A percentile compares a stretch with the other conserved stretches of the same genome.
phyloP scores from a whole-genome alignment of 495 filamentous ascomycete genomes.

The Jackrogersella minutella region DNA sequence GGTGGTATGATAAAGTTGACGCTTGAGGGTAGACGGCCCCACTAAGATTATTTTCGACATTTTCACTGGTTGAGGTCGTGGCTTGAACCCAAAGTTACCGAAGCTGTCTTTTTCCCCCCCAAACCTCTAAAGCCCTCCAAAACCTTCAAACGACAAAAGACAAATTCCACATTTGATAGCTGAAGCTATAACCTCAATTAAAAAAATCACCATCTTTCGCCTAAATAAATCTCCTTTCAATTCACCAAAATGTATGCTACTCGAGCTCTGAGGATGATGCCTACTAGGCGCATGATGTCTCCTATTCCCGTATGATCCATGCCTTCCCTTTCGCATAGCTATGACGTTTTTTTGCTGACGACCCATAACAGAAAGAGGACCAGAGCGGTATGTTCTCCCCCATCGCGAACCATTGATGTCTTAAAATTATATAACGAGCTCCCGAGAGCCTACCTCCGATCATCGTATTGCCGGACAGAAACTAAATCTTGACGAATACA shows the following conservation, averaged over 20 bases:
- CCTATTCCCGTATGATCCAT: slow-evolving; percentile 77
- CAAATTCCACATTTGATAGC: slow-evolving; percentile 2
- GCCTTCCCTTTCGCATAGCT: slow-evolving; percentile 7
- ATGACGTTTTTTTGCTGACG: slow-evolving; percentile 44
- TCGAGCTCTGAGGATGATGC: slow-evolving; percentile 61
- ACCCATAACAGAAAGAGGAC: slow-evolving; percentile 73
- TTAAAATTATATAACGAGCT: background rate
- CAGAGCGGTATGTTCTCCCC: slow-evolving; percentile 74
- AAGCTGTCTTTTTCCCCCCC: slow-evolving; percentile 21
- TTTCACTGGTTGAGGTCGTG: slow-evolving; percentile 39
- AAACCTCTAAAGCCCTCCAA: slow-evolving; percentile 6
- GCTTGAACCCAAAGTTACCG: slow-evolving; percentile 29
- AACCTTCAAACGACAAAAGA: slow-evolving; percentile 28
- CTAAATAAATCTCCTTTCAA: slow-evolving; percentile 37
- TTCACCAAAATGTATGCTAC: slow-evolving; percentile 72
- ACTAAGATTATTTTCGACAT: slow-evolving; percentile 37
- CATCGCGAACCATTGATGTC: slow-evolving; percentile 43
- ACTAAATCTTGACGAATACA: slow-evolving; percentile 39
- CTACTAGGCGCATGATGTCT: slow-evolving; percentile 71
- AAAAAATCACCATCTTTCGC: background rate
- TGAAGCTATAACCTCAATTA: background rate
- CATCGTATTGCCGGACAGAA: background rate
- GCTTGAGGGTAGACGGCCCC: slow-evolving; percentile 28
- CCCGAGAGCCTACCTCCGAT: slow-evolving; percentile 2
- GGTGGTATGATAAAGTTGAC: slow-evolving; percentile 43